A percentile compares a stretch with the other conserved stretches of the same genome.
Conservation (phyloP, 2,329 filamentous ascomycete genomes). For the Curvularia hawaiiensis region DNA sequence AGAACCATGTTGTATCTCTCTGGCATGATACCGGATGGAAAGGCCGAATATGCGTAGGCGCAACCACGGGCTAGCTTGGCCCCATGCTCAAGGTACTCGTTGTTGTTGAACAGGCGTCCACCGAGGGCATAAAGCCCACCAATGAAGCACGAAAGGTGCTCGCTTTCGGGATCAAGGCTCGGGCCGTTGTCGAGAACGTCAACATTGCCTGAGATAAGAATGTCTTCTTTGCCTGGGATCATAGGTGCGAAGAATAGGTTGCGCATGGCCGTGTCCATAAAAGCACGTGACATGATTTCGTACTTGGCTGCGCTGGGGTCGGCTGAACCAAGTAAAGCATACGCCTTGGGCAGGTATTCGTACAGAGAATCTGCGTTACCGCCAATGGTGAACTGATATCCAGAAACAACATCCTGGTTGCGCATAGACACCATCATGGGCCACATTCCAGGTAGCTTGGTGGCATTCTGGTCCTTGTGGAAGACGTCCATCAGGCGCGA, state of each 20-base stretch:
- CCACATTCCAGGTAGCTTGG: slow-evolving; percentile 45
- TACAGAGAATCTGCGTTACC: slow-evolving; percentile 47
- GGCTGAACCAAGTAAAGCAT: slow-evolving; percentile 46
- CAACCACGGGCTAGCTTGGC: slow-evolving; percentile 65
- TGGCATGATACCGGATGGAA: slow-evolving; percentile 64
- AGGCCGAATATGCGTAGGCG: slow-evolving; percentile 63
- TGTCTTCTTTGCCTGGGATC: slow-evolving; percentile 34
- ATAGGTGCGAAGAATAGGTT: slow-evolving; percentile 57
- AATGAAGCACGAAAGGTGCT: slow-evolving; percentile 65
- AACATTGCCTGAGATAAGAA: slow-evolving; percentile 47
- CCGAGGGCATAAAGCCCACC: slow-evolving; percentile 67
- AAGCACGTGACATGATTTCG: slow-evolving; percentile 58
- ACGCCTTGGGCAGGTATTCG: slow-evolving; percentile 47
- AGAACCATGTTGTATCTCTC: slow-evolving; percentile 60
- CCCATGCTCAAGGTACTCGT: slow-evolving; percentile 60
- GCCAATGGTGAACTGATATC: slow-evolving; percentile 43
- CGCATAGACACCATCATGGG: slow-evolving; percentile 47
- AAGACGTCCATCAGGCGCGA: slow-evolving; percentile 41
- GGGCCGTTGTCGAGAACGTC: slow-evolving; percentile 20
- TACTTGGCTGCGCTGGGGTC: slow-evolving; percentile 57
- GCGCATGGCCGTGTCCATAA: slow-evolving; percentile 52
- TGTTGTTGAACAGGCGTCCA: slow-evolving; percentile 59
- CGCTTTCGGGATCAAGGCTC: slow-evolving; percentile 54
- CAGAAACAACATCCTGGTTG: slow-evolving; percentile 34
- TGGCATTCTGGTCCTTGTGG: slow-evolving; percentile 38